These are phyloP conservation scores for Aspergillus pseudonomiae DNA, from an alignment of 2,329 filamentous ascomycete genomes.

Conservation along the genomic window DNA sequence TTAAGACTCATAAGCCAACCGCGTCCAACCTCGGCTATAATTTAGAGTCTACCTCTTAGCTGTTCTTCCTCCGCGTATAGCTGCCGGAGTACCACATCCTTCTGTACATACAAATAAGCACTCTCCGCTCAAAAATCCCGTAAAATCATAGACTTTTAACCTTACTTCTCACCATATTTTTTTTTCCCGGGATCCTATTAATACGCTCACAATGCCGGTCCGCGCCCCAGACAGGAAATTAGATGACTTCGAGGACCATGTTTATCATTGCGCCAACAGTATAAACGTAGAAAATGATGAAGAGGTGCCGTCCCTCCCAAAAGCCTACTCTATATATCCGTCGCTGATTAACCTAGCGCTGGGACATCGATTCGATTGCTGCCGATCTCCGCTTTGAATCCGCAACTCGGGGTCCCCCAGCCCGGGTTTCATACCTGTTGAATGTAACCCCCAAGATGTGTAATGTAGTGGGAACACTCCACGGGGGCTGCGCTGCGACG, in stretches of 20 bases:
- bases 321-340: too few species aligned
- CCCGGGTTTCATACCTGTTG: slow-evolving; percentile 37
- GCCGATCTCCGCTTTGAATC: slow-evolving; percentile 43
- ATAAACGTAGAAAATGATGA: slow-evolving; percentile 21
- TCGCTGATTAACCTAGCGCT: slow-evolving; percentile 27
- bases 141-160: neutral
- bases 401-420: slow-evolving; percentile 37
- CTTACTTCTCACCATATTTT: neutral
- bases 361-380: slow-evolving; percentile 31
- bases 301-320: slow-evolving; percentile 20
- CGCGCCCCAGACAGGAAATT: slow-evolving; percentile 30
- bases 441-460: slow-evolving; percentile 84
- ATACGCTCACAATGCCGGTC: slow-evolving; percentile 1
- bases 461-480: slow-evolving; percentile 87
- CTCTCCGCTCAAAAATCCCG: neutral
- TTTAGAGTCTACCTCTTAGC: neutral
- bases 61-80: too few species aligned
- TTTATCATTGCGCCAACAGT: slow-evolving; percentile 30
- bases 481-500: slow-evolving; percentile 75
- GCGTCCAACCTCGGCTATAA: slow-evolving; percentile 16
- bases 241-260: slow-evolving; percentile 35
- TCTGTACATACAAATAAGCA: neutral
- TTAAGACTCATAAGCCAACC: neutral
- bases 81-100: too few species aligned
- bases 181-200: neutral